These are phyloP conservation scores for Ceratocystis cubensis DNA, from an alignment of 2,329 filamentous ascomycete genomes.

Conservation along the genomic window DNA sequence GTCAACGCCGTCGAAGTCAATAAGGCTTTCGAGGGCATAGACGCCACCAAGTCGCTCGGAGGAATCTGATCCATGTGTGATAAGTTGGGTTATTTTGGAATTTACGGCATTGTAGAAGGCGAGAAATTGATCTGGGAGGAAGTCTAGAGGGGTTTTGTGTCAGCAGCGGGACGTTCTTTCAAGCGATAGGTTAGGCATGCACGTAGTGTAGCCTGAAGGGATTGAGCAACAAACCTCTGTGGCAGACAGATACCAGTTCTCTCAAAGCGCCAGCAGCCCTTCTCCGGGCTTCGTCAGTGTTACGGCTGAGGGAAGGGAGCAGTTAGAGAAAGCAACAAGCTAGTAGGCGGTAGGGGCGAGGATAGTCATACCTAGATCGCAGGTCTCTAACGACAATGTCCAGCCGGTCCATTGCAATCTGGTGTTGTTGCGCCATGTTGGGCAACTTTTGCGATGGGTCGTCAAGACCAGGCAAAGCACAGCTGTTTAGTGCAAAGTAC, in stretches of 20 bases:
- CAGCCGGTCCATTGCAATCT: conserved; percentile 43
- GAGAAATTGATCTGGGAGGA: conserved; percentile 65
- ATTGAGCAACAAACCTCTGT: conserved; percentile 36
- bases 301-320: conserved; percentile 12
- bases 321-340: conserved; percentile 12
- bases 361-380: conserved; percentile 38
- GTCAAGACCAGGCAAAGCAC: conserved; percentile 16
- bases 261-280: conserved; percentile 42
- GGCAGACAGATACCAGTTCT: conserved; percentile 42
- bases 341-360: background rate
- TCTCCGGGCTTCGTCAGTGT: conserved; percentile 38
- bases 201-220: background rate
- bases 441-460: conserved; percentile 16
- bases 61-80: conserved; percentile 74
- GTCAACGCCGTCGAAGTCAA: conserved; percentile 94
- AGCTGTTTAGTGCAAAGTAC: conserved; percentile 14
- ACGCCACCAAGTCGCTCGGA: conserved; percentile 85
- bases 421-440: conserved; percentile 30
- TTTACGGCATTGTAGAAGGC: conserved; percentile 45
- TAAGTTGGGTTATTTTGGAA: conserved; percentile 49
- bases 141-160: conserved; percentile 39
- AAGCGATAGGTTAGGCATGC: background rate
- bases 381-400: conserved; percentile 44
- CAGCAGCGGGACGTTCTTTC: background rate
- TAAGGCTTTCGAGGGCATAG: conserved; percentile 78